Percentiles rank a stretch among this genome's conserved stretches.
These are phyloP conservation scores for Phytophthora lateralis DNA, from an alignment of 352 stramenopile genomes.

Conservation along the genomic window DNA sequence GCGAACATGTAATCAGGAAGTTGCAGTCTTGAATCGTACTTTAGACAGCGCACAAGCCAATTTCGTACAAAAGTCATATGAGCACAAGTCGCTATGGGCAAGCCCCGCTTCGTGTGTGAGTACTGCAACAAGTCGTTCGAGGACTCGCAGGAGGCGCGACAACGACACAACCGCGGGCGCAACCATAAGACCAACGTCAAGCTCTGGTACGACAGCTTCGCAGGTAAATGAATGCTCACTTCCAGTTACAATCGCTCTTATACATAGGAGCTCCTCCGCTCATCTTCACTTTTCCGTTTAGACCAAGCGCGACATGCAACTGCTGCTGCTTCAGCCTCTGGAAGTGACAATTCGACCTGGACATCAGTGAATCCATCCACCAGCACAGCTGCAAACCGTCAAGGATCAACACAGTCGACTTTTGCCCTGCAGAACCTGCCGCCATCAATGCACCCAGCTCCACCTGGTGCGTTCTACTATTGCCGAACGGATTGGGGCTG, in stretches of 20 bases:
- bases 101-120: conserved; percentile 63
- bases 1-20: conserved; percentile 6
- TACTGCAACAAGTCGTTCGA: conserved; percentile 88
- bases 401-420: not conserved
- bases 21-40: conserved; percentile 41
- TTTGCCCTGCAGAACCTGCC: conserved; percentile 41
- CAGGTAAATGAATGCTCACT: conserved; percentile 36
- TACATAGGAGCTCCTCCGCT: conserved; percentile 8
- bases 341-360: conserved; percentile 1
- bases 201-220: conserved; percentile 84
- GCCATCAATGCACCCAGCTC: conserved; percentile 77
- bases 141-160: conserved; percentile 73
- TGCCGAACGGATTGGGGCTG: conserved; percentile 65
- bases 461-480: conserved; percentile 52
- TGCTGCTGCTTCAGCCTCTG: conserved; percentile 1
- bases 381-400: not conserved
- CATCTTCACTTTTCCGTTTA: conserved; percentile 17
- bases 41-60: conserved; percentile 17
- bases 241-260: not conserved
- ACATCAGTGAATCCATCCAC: conserved; percentile 6
- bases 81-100: too few species aligned
- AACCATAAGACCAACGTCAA: conserved; percentile 87
- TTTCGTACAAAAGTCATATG: too few species aligned
- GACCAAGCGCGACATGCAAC: conserved; percentile 46
- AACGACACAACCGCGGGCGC: conserved; percentile 66